Conservation (phyloP, 352 stramenopile genomes). For the Globisporangium nodosum region DNA sequence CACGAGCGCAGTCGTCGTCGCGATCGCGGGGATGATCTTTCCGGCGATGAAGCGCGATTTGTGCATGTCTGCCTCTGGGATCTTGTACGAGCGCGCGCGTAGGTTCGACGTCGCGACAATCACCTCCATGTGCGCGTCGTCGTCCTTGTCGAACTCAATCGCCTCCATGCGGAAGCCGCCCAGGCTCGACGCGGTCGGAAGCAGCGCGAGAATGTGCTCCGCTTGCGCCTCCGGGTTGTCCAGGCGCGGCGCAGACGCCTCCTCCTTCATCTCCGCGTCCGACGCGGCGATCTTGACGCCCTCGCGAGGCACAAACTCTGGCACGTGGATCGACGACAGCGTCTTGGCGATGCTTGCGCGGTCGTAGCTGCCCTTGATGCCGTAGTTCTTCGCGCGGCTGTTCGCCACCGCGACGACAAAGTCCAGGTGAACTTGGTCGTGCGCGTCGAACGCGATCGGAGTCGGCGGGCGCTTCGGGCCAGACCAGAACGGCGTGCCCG, state of each 20-base stretch:
- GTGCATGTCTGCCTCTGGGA: conserved; percentile 97
- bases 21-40: conserved; percentile 99
- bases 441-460: conserved; percentile 89
- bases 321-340: conserved; percentile 88
- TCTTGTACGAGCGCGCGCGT: conserved; percentile 97
- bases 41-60: conserved; percentile 98
- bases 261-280: conserved; percentile 96
- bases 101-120: conserved; percentile 97
- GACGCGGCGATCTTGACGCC: conserved; percentile 98
- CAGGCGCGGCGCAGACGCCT: conserved; percentile 21
- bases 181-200: conserved; percentile 82
- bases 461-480: conserved; percentile 96
- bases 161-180: conserved; percentile 88
- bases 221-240: conserved; percentile 76
- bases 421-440: conserved; percentile 91
- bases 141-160: conserved; percentile 99
- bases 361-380: conserved; percentile 72
- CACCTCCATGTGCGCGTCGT: conserved; percentile 97
- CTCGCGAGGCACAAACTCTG: conserved; percentile 90
- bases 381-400: conserved; percentile 93
- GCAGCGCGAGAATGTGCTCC: conserved; percentile 66
- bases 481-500: conserved; percentile 98
- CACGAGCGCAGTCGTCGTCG: conserved; percentile 98
- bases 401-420: conserved; percentile 96
- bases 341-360: conserved; percentile 60